Evolutionary conservation across 495 filamentous ascomycete genomes (phyloP).

Genomic region (Gamarada debralockiae): DNA sequence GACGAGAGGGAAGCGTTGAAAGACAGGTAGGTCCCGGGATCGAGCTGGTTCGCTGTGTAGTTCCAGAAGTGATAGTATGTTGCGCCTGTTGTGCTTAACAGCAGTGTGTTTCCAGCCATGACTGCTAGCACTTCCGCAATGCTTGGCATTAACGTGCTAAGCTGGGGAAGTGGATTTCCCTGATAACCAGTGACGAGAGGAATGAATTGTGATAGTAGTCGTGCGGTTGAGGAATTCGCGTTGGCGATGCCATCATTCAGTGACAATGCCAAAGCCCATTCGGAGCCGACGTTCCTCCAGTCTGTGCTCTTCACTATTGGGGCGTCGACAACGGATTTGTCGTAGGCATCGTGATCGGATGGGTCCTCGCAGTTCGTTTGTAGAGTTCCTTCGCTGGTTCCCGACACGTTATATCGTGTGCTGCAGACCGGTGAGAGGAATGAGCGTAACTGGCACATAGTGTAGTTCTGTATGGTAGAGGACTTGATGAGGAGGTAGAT

Average conservation of each 20-base stretch:
- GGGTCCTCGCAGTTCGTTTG: conserved; percentile 54
- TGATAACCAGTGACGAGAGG: conserved; percentile 25
- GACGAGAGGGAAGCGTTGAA: conserved; percentile 55
- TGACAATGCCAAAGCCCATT: conserved; percentile 53
- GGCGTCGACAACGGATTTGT: conserved; percentile 32
- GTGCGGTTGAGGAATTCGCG: conserved; percentile 55
- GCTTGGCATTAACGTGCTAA: conserved; percentile 46
- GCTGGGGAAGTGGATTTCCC: conserved; percentile 42
- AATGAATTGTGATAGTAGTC: conserved; percentile 44
- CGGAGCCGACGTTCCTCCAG: conserved; percentile 55
- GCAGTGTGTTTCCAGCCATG: conserved; percentile 58
- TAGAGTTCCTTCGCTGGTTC: conserved; percentile 50
- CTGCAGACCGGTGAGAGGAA: conserved; percentile 57
- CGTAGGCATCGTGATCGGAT: conserved; percentile 47
- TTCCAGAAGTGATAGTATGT: conserved; percentile 58
- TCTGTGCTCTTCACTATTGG: conserved; percentile 34
- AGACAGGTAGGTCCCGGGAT: conserved; percentile 37
- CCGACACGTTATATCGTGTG: conserved; percentile 55
- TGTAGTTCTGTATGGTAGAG: conserved; percentile 38
- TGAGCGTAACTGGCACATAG: conserved; percentile 59
- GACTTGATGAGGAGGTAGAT: conserved; percentile 63
- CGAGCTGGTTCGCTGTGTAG: conserved; percentile 30
- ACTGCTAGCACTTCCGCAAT: conserved; percentile 66
- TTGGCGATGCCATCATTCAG: conserved; percentile 57
- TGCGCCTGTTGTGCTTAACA: conserved; percentile 45